Conservation (phyloP, 805 yeast genomes). For the Myxozyma neotropica region DNA sequence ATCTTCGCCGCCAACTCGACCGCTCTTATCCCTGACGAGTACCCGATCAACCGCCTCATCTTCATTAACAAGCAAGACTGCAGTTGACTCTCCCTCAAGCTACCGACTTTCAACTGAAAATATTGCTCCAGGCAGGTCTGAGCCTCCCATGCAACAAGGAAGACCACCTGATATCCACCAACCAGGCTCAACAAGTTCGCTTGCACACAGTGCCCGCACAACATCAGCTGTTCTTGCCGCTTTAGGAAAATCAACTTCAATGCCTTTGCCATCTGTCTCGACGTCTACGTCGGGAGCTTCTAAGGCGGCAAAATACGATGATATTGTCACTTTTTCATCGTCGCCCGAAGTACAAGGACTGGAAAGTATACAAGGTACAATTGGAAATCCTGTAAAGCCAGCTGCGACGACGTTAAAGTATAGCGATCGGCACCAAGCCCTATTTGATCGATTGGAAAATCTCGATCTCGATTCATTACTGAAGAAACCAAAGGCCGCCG, state of each 20-base stretch:
- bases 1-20: neutral
- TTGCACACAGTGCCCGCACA: neutral
- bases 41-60: neutral
- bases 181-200: neutral
- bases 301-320: neutral
- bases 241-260: neutral
- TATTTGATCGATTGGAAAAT: neutral
- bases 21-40: neutral
- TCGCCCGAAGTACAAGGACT: neutral
- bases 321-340: conserved; percentile 1
- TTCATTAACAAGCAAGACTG: no score
- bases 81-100: no score
- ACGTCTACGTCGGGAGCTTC: no score
- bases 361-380: neutral
- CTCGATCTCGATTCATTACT: neutral
- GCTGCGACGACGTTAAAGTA: neutral
- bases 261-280: neutral
- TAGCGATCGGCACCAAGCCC: neutral
- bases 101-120: no score
- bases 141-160: neutral
- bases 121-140: no score
- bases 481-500: neutral
- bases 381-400: neutral
- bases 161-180: neutral
- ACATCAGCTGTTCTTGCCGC: neutral